phyloP scores from a whole-genome alignment of 495 filamentous ascomycete genomes.

The Talaromyces stipitatus region DNA sequence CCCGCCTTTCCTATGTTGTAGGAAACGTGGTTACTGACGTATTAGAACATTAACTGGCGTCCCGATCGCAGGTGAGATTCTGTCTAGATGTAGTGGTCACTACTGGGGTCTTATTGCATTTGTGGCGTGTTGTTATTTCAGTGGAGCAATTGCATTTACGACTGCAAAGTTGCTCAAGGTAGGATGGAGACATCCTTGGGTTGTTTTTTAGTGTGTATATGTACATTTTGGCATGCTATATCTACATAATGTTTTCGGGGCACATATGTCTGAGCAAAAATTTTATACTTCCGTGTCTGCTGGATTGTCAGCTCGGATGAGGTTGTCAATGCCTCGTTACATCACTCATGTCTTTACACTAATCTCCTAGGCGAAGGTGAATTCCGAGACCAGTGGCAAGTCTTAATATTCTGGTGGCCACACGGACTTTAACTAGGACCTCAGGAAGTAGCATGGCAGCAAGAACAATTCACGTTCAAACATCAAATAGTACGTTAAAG shows the following conservation, averaged over 20 bases:
- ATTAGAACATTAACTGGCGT: conserved; percentile 66
- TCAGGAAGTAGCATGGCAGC: not conserved
- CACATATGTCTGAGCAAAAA: no score
- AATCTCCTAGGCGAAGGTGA: not conserved
- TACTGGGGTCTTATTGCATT: conserved; percentile 63
- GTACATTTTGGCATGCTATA: not conserved
- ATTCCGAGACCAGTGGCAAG: not conserved
- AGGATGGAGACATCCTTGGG: conserved; percentile 51
- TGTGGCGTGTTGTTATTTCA: conserved; percentile 54
- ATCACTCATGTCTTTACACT: not conserved
- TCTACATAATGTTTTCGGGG: not conserved
- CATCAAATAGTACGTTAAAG: no score
- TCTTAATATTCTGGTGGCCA: not conserved
- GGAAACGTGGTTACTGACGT: conserved; percentile 17
- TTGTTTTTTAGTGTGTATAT: conserved; percentile 21
- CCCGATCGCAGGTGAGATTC: conserved; percentile 75
- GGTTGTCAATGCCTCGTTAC: not conserved
- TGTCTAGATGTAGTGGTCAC: conserved; percentile 45
- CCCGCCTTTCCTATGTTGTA: conserved; percentile 1
- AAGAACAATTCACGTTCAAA: no score
- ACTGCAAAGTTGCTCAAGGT: conserved; percentile 57
- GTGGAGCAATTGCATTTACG: conserved; percentile 53
- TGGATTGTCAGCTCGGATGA: no score
- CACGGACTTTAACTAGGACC: not conserved
- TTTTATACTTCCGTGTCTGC: not conserved